These are phyloP conservation scores for Eimeria brunetti DNA, from an alignment of 169 alveolate genomes.

Conservation along the genomic window DNA sequence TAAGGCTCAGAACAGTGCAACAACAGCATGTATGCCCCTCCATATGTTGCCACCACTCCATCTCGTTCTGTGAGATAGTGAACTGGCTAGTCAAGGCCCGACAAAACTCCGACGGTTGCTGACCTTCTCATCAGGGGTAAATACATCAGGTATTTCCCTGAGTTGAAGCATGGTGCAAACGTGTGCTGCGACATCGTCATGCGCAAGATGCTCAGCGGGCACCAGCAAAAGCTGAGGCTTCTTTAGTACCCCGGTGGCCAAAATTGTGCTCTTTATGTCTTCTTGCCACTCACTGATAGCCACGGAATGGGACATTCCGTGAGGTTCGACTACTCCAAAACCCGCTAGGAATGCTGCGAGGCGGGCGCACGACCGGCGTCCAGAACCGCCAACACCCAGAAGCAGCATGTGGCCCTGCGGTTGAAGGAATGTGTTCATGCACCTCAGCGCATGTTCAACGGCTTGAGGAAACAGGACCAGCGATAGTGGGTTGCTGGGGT, in stretches of 20 bases:
- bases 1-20: not conserved
- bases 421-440: slow-evolving; percentile 94
- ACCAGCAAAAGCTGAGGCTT: slow-evolving; percentile 92
- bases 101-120: not conserved
- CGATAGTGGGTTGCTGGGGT: slow-evolving; percentile 89
- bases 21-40: not conserved
- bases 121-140: slow-evolving; percentile 91
- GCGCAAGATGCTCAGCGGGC: slow-evolving; percentile 85
- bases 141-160: slow-evolving; percentile 95
- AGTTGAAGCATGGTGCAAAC: slow-evolving; percentile 93
- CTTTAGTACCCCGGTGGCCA: slow-evolving; percentile 95
- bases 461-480: slow-evolving; percentile 95
- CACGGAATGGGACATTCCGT: slow-evolving; percentile 91
- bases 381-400: slow-evolving; percentile 99
- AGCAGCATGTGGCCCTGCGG: slow-evolving; percentile 96
- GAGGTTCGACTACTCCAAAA: slow-evolving; percentile 90
- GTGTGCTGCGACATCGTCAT: slow-evolving; percentile 95
- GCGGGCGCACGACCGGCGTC: slow-evolving; percentile 96
- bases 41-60: not conserved
- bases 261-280: slow-evolving; percentile 92
- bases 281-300: slow-evolving; percentile 92
- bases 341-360: slow-evolving; percentile 96
- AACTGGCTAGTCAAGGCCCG: not conserved
- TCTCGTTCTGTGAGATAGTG: not conserved
- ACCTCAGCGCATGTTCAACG: slow-evolving; percentile 96